Evolutionary conservation across 2,329 filamentous ascomycete species (phyloP), one percentile per base, ranked within the genome.

Genomic region (Exophiala lecanii-corni): DNA sequence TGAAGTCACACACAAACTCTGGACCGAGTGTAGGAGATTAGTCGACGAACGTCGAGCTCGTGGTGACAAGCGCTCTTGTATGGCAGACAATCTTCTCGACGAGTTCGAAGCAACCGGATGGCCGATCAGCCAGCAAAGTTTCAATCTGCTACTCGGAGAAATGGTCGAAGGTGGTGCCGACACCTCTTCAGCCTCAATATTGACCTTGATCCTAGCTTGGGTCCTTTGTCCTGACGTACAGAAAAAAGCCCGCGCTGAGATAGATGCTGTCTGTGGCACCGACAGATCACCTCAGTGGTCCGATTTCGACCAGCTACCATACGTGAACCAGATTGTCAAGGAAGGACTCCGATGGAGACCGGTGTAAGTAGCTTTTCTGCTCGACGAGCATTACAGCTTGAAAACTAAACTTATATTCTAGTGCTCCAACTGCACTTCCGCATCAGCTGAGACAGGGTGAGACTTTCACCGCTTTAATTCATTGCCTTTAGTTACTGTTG

Each of bases 301-400:
- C 21, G 75, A 80, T 51, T 62, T 65, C n/a, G 58, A 63, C 0
- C 57, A 61, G 2, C 55, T 80, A 10, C 75, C 74, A 0, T 80
- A 79, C 51, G 55, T 78, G 25, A 64, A 68, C n/a, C 71, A 71
- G 2, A 63, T 42, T 12, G 66, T 47, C 17, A 19, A 33, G 23
- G 43, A 56, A 44, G 47, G 42, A 13, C 40, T 50, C 5, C 23
- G 51, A 19, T 71, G 66, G 64, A 59, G 58, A 28, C 9, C 34
- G 39, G 18, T 19, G 42, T 12, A 62, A 60, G 1, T 59, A 57
- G 4, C 51, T 68, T 4, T 51, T 71, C 2, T 51, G 47, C 59
- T 6, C 62, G 62, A 3, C 33, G 16, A 2, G 51, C 57, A 30
- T 43, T 47, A 2, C 62, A 67, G 47, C 56, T 55, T 36, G 38